Conservation (phyloP, 495 filamentous ascomycete species). For the Pseudotulostoma volvatum region DNA sequence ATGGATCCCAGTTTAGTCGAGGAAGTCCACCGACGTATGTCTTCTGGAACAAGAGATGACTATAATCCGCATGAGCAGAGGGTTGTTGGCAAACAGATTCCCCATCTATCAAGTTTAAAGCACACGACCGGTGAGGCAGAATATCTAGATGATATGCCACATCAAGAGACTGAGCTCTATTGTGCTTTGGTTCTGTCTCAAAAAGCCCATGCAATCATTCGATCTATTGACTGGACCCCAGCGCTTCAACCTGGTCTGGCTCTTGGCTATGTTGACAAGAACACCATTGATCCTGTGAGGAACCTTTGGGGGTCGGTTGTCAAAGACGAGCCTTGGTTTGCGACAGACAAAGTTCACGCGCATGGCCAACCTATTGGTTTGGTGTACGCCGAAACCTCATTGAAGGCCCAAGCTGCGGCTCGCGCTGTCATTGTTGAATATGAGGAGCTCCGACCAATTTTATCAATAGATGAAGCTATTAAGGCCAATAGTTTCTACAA, state of each 20-base stretch:
- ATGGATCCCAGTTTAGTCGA: constrained; percentile 36
- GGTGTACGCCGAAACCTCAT: constrained; percentile 61
- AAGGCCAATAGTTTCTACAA: constrained; percentile 56
- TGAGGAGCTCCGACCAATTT: constrained; percentile 76
- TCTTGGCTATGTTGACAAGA: constrained; percentile 53
- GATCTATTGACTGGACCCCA: constrained; percentile 53
- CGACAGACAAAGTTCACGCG: constrained; percentile 60
- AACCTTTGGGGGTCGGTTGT: constrained; percentile 89
- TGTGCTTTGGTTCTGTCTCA: constrained; percentile 77
- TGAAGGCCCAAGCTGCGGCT: constrained; percentile 60
- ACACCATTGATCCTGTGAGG: constrained; percentile 48
- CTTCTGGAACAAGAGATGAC: constrained; percentile 39
- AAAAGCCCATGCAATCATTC: constrained; percentile 75
- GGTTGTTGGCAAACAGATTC: constrained; percentile 62
- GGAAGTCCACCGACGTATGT: constrained; percentile 44
- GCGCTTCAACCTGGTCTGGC: constrained; percentile 61
- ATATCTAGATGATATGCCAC: constrained; percentile 90
- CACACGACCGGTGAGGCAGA: constrained; percentile 88
- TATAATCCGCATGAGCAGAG: constrained; percentile 53
- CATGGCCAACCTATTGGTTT: constrained; percentile 87
- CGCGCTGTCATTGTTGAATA: constrained; percentile 81
- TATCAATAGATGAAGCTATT: constrained; percentile 53
- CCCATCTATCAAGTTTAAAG: constrained; percentile 83
- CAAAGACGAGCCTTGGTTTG: constrained; percentile 76
- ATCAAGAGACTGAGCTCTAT: constrained; percentile 73